Evolutionary conservation across 2,329 filamentous ascomycete genomes (phyloP), one percentile per base, ranked within the genome.

Genomic region (Aspergillus arachidicola): DNA sequence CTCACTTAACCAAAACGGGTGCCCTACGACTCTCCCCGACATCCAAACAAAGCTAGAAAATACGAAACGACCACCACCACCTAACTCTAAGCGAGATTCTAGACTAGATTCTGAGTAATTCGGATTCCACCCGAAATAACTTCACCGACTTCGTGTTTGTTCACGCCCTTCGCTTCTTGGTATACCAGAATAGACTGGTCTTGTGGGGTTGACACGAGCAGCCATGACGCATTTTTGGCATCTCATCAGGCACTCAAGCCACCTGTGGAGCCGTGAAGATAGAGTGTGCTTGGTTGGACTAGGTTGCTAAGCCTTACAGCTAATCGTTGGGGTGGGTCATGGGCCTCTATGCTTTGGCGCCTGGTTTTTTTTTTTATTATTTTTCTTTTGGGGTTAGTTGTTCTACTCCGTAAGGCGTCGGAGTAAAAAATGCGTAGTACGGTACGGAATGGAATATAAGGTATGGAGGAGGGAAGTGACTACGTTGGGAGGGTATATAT

Each of bases 291-390:
- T 23, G 51, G 58, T 53, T 54, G 58, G 14, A 46, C 11, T 32
- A 12, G 32, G 26, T 41, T 54, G 58, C 58, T 59, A 59, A 59
- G 58, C 58, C 58, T 59, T 59, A 38, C 26, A 38, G n/a, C 48
- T 38, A 41, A 32, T 26, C 34, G 19, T 14, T 38, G n/a, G 21
- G 45, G 57, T 59, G 58, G 58, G 34, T 50, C 58, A 36, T 36
- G 34, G 5, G 2, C 34, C 16, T 36, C 6, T 6, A 28, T 28
- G 21, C 21, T 48, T 48, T 36, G n/a, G 36, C 32, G 51, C n/a
- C 6, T 41, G 14, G 26, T 30, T 11, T 16, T 14, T 59, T 50
- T 12, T n/a, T 48, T 46, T 30, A n/a, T 21, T 19, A n/a, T 21
- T 19, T 46, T 45, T n/a, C 3, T 26, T 26, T 23, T 4, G n/a